phyloP scores from a whole-genome alignment of 139 green algal species.

The Zygnema cylindricum region DNA sequence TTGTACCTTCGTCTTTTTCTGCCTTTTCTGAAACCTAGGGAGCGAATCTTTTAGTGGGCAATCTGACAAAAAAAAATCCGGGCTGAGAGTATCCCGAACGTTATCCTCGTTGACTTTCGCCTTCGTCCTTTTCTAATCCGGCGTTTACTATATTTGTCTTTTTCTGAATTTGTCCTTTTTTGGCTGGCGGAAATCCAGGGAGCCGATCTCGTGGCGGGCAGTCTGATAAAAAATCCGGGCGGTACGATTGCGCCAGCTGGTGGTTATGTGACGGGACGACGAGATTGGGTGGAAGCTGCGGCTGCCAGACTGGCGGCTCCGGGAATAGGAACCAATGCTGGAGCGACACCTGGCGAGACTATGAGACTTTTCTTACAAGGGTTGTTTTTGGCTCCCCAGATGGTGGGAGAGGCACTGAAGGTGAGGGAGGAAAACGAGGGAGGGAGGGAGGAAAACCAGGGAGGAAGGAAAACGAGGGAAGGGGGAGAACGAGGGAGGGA shows the following conservation, averaged over 20 bases:
- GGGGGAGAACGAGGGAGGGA: not conserved
- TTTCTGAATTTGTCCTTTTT: too few species aligned
- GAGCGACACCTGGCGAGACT: conserved; percentile 51
- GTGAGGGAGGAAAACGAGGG: conserved; percentile 20
- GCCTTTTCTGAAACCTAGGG: too few species aligned
- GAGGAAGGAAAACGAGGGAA: not conserved
- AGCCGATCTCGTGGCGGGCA: conserved; percentile 91
- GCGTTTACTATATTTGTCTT: too few species aligned
- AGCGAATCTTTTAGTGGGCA: too few species aligned
- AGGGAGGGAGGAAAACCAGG: not conserved
- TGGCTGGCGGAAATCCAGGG: too few species aligned
- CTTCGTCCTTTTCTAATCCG: too few species aligned
- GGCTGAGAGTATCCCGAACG: too few species aligned
- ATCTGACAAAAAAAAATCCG: too few species aligned
- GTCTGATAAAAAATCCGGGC: conserved; percentile 93
- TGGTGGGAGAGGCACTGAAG: conserved; percentile 92
- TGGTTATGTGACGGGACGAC: conserved; percentile 89
- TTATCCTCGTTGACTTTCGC: too few species aligned
- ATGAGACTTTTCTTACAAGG: conserved; percentile 79
- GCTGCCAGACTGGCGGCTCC: conserved; percentile 83
- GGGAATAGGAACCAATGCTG: conserved; percentile 81
- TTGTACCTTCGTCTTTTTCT: too few species aligned
- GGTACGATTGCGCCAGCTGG: conserved; percentile 86
- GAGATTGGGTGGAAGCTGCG: conserved; percentile 77
- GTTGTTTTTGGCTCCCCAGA: conserved; percentile 84